A percentile compares a stretch with the other conserved stretches of the same genome.
These are phyloP conservation scores for Plasmodium adleri DNA, from an alignment of 169 alveolate species.

Conservation along the genomic window DNA sequence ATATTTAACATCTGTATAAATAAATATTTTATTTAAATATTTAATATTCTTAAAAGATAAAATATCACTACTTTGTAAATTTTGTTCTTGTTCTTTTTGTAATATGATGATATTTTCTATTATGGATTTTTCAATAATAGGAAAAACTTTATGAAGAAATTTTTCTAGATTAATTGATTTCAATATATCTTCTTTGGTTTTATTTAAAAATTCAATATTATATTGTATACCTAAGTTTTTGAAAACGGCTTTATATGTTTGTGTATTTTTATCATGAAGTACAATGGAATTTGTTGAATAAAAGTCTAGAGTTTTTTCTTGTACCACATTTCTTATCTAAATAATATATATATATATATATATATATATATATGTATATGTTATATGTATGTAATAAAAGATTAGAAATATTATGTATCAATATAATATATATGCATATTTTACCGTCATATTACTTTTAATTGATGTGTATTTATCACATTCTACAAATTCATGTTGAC, in stretches of 20 bases:
- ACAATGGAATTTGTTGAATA: constrained; percentile 55
- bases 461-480: constrained; percentile 16
- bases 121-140: constrained; percentile 46
- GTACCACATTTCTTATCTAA: constrained; percentile 22
- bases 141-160: constrained; percentile 59
- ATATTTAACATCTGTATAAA: constrained; percentile 72
- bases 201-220: constrained; percentile 63
- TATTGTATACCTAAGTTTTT: constrained; percentile 61
- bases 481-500: constrained; percentile 17
- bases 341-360: neutral
- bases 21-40: constrained; percentile 69
- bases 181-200: constrained; percentile 66
- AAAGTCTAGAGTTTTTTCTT: constrained; percentile 55
- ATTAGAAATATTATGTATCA: too few species aligned
- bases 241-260: constrained; percentile 50
- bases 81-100: constrained; percentile 22
- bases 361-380: neutral
- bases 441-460: constrained; percentile 16
- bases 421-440: neutral
- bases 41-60: constrained; percentile 42
- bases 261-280: constrained; percentile 41
- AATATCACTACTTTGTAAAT: constrained; percentile 20
- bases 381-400: too few species aligned
- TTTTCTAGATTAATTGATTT: constrained; percentile 46
- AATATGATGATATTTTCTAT: constrained; percentile 50